These are phyloP conservation scores for Trichoderma sp. DNA, from an alignment of 2,329 filamentous ascomycete genomes.

Conservation along the genomic window DNA sequence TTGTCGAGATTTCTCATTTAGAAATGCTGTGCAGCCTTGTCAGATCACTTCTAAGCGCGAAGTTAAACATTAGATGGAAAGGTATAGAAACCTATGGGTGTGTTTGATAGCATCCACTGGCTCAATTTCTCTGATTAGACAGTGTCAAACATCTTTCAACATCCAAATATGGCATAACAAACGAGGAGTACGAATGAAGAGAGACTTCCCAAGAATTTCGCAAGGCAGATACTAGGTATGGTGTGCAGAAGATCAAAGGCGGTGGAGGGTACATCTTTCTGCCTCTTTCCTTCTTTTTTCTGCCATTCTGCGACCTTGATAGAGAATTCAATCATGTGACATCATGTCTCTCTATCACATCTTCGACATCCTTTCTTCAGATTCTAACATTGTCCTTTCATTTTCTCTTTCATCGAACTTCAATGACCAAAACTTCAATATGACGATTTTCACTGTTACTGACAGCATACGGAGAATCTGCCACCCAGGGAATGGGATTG, in stretches of 20 bases:
- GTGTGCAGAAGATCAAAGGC: background rate
- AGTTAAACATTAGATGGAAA: background rate
- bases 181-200: background rate
- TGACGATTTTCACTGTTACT: too few species aligned
- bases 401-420: background rate
- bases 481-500: background rate
- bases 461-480: background rate
- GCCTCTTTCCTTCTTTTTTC: background rate
- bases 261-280: background rate
- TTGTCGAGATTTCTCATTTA: background rate
- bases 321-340: constrained; percentile 4
- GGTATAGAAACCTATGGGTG: background rate
- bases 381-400: background rate
- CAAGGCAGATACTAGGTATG: background rate
- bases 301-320: background rate
- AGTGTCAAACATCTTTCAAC: background rate
- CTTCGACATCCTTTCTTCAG: background rate
- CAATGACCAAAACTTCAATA: background rate
- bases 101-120: background rate
- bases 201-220: background rate
- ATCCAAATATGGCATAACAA: background rate
- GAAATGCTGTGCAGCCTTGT: background rate
- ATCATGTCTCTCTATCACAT: background rate
- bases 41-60: background rate
- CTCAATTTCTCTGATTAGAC: background rate